phyloP scores from a whole-genome alignment of 148 eudicot species.

The Rhododendron ferrugineum region DNA sequence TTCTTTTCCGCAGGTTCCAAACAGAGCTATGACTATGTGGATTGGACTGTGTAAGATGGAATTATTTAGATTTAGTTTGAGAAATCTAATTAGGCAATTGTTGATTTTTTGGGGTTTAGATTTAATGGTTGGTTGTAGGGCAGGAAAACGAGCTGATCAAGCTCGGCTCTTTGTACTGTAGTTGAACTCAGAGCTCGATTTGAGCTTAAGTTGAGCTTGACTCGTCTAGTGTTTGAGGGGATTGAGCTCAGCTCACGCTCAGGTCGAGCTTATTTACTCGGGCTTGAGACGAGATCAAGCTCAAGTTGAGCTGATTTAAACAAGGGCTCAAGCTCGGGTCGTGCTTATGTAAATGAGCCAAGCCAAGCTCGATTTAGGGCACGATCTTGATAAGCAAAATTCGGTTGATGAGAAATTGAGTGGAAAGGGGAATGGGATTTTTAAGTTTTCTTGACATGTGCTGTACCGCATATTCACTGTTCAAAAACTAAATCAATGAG shows the following conservation, averaged over 20 bases:
- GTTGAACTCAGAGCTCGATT: not conserved
- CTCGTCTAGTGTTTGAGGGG: not conserved
- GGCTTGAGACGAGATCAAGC: not conserved
- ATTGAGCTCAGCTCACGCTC: not conserved
- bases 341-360: not conserved
- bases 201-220: not conserved
- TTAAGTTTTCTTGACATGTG: not conserved
- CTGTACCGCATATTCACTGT: not conserved
- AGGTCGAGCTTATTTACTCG: not conserved
- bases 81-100: not conserved
- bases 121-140: not conserved
- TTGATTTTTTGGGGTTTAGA: not conserved
- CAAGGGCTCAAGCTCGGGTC: not conserved
- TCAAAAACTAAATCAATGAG: not conserved
- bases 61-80: not conserved
- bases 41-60: not conserved
- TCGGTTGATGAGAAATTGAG: not conserved
- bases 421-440: not conserved
- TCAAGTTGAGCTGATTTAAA: not conserved
- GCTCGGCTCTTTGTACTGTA: not conserved
- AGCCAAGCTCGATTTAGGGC: not conserved
- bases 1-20: too few relatives aligned
- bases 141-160: not conserved
- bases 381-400: not conserved
- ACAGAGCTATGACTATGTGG: too few relatives aligned